Conservation (phyloP, 176 grass and related monocot genomes). For the Musa itinerans region DNA sequence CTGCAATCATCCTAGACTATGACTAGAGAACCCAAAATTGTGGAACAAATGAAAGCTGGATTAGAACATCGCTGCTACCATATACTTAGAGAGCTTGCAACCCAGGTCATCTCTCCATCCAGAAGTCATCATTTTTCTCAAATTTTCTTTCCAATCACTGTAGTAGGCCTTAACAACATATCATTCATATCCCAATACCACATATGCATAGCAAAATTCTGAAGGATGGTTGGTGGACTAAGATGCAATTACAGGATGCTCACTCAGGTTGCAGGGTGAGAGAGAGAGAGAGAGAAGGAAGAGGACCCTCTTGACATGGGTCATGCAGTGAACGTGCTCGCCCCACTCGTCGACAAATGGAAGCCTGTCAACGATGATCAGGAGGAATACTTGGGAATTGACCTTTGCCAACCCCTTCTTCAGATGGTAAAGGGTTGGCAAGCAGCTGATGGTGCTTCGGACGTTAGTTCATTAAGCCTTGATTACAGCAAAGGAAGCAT, state of each 20-base stretch:
- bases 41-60: not conserved
- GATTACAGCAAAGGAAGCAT: conserved; percentile 97
- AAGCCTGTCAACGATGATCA: conserved; percentile 59
- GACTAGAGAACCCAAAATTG: not conserved
- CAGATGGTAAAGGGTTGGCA: conserved; percentile 98
- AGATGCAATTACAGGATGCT: too few species aligned
- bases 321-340: conserved; percentile 62
- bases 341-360: conserved; percentile 91
- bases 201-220: too few species aligned
- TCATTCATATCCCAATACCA: too few species aligned
- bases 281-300: too few species aligned
- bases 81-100: too few species aligned
- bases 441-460: conserved; percentile 45
- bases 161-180: too few species aligned
- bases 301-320: conserved; percentile 36
- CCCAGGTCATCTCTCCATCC: too few species aligned
- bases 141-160: too few species aligned
- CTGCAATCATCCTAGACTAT: not conserved
- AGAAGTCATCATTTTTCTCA: too few species aligned
- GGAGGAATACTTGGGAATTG: conserved; percentile 82
- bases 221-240: too few species aligned
- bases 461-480: conserved; percentile 56
- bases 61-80: not conserved
- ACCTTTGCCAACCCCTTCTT: conserved; percentile 70
- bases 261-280: too few species aligned